Conservation (phyloP, 2,329 filamentous ascomycete species). For the Clonostachys solani region DNA sequence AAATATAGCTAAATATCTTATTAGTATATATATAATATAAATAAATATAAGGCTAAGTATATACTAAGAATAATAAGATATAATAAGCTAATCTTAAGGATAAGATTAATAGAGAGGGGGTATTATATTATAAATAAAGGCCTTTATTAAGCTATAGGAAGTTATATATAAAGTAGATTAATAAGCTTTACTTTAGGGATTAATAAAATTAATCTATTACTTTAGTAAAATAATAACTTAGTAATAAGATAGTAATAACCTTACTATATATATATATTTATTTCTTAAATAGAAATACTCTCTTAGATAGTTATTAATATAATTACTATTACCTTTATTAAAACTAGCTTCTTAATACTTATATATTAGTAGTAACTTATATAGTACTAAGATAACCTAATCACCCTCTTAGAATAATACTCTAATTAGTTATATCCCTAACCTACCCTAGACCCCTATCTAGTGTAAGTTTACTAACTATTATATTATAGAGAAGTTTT, state of each 20-base stretch:
- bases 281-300: neutral
- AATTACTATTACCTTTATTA: too few species aligned
- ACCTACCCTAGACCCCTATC: too few species aligned
- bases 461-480: too few species aligned
- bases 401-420: too few species aligned
- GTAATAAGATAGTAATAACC: neutral
- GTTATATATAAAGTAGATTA: neutral
- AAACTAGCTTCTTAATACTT: too few species aligned
- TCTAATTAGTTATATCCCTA: too few species aligned
- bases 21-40: neutral
- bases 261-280: neutral
- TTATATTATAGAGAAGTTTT: too few species aligned
- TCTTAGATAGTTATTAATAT: too few species aligned
- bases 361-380: too few species aligned
- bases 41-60: neutral
- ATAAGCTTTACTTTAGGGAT: neutral
- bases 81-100: neutral
- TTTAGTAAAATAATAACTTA: too few species aligned
- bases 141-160: neutral
- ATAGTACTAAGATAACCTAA: too few species aligned
- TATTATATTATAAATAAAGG: neutral
- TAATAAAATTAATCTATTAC: too few species aligned
- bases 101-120: neutral
- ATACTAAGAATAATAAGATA: neutral
- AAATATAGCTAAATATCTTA: neutral